Base-by-base conservation (phyloP, 345 rosid species). In the Sapria himalayana region DNA sequence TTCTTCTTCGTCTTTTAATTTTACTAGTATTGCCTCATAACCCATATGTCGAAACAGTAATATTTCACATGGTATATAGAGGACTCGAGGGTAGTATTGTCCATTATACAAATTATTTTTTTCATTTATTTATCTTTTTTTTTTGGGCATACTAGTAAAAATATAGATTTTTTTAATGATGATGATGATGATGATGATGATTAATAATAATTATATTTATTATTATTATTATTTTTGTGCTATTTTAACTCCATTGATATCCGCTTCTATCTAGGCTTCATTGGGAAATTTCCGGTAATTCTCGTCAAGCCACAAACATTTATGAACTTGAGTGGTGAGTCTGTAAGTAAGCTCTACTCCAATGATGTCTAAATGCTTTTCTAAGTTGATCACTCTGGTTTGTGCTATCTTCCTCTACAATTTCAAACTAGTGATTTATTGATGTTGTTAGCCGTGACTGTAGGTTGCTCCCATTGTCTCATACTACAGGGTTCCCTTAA, bases 291-390 rank as follows among this genome's bases (percentile, higher is more conserved):
- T 58, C 93, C 95, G 0, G 84, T 89, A 40, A 72, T 89, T 72
- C 72, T 89, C 44, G 98, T 79, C 48, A 89, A 79, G 48, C 98
- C 95, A 39, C 95, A 89, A 60, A 89, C 98, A 9, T 79, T 82
- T 39, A 82, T 89, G 98, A 89, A 89, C 36, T 29, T 58, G 27
- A 89, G 95, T 64, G 98, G 98, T 55, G 92, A 72, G 63, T 79
- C 95, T 65, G 95, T 89, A 75, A 89, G 98, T 76, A 45, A 55
- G 48, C 76, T 56, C 16, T 22, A 58, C 48, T 22, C 5, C 15
- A 37, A 56, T 31, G 41, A 65, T 33, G 42, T 48, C 41, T 55
- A 15, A 11, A 24, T 49, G 34, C 37, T 22, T 11, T 34, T 21
- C 25, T 44, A 37, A 23, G 14, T 33, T 37, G 37, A 15, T 37